phyloP scores from a whole-genome alignment of 75 land plant genomes.

The Larix kaempferi region DNA sequence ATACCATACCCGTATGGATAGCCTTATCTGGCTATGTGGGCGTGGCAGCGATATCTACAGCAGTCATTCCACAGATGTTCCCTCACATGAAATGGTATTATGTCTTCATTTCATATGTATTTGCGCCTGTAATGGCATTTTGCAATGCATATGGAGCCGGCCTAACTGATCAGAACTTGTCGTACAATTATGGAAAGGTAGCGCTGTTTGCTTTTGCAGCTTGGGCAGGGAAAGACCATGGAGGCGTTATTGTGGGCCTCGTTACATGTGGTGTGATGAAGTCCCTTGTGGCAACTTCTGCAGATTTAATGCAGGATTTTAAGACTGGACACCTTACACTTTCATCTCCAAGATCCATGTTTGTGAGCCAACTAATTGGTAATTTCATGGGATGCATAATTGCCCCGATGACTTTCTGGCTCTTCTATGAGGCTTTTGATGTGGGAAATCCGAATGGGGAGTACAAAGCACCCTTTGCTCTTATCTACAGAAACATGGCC shows the following conservation, averaged over 20 bases:
- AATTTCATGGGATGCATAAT: slow-evolving; percentile 69
- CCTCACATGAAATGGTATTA: slow-evolving; percentile 71
- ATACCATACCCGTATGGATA: slow-evolving; percentile 57
- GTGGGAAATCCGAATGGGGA: slow-evolving; percentile 63
- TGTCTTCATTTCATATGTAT: slow-evolving; percentile 48
- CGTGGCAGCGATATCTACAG: slow-evolving; percentile 45
- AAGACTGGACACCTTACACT: slow-evolving; percentile 69
- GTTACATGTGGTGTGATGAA: slow-evolving; percentile 73
- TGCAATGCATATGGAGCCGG: slow-evolving; percentile 91
- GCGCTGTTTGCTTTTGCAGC: slow-evolving; percentile 70
- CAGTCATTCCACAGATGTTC: slow-evolving; percentile 61
- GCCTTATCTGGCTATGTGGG: slow-evolving; percentile 47
- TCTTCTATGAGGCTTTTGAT: slow-evolving; percentile 76
- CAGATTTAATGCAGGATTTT: slow-evolving; percentile 85
- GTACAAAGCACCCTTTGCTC: slow-evolving; percentile 69
- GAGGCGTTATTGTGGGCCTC: slow-evolving; percentile 64
- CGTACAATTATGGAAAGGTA: slow-evolving; percentile 72
- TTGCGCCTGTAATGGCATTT: slow-evolving; percentile 70
- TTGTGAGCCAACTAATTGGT: slow-evolving; percentile 62
- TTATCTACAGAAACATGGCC: slow-evolving; percentile 81
- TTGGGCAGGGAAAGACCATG: slow-evolving; percentile 50
- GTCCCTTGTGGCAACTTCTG: slow-evolving; percentile 58
- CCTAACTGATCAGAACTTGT: slow-evolving; percentile 80
- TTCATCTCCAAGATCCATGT: slow-evolving; percentile 73
- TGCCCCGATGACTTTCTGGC: slow-evolving; percentile 68